These are phyloP conservation scores for Plantago coronopus DNA, from an alignment of 305 asterid genomes.

Conservation along the genomic window DNA sequence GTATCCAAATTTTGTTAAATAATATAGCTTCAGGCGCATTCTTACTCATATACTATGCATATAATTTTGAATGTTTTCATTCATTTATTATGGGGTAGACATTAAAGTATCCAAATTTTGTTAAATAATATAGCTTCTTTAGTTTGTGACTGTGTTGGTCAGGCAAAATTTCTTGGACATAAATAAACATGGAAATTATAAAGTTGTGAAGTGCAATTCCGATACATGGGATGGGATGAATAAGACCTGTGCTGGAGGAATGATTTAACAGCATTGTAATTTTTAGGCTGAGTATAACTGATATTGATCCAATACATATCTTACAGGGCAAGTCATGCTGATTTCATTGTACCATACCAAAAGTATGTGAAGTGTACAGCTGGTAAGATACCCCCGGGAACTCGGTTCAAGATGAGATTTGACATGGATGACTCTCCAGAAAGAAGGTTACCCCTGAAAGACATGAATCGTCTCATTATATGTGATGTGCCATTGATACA, in stretches of 20 bases:
- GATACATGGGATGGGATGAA: not conserved
- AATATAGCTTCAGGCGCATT: slow-evolving; percentile 3
- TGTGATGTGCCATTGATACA: not conserved
- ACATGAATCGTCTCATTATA: not conserved
- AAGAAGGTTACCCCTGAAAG: slow-evolving; percentile 54
- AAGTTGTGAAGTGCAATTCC: not conserved
- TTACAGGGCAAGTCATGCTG: slow-evolving; percentile 73
- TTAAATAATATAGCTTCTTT: not conserved
- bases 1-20: no score
- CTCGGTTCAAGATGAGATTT: slow-evolving; percentile 77
- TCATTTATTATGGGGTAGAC: no score
- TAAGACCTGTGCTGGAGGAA: not conserved
- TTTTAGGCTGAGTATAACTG: not conserved
- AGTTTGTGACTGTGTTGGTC: no score
- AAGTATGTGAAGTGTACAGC: slow-evolving; percentile 58
- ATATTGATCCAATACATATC: not conserved
- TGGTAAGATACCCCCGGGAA: slow-evolving; percentile 57
- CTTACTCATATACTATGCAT: not conserved
- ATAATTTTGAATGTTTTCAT: not conserved
- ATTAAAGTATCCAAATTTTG: no score
- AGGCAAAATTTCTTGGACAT: not conserved
- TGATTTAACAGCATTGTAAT: no score
- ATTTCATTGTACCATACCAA: slow-evolving; percentile 68
- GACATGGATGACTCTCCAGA: slow-evolving; percentile 93
- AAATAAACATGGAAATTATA: no score